A percentile compares a stretch with the other conserved stretches of the same genome.
These are phyloP conservation scores for Claviceps sorghi DNA, from an alignment of 2,329 filamentous ascomycete species.

Conservation along the genomic window DNA sequence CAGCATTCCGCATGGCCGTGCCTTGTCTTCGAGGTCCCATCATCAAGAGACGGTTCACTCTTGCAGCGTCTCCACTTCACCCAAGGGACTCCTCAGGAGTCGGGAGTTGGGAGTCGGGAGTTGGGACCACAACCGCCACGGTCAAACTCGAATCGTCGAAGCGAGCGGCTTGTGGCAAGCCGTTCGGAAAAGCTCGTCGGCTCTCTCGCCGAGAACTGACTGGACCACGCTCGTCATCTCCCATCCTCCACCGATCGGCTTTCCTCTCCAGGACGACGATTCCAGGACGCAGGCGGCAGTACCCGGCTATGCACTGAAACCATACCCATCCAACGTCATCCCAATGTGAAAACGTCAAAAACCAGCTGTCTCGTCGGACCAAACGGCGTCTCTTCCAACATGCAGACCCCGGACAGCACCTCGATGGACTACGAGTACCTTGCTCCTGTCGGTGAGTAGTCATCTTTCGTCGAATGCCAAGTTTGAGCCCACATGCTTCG, in stretches of 20 bases:
- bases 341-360: neutral
- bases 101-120: too few species aligned
- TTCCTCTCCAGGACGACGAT: constrained; percentile 10
- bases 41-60: too few species aligned
- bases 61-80: too few species aligned
- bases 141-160: too few species aligned
- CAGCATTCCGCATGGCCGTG: too few species aligned
- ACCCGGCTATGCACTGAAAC: neutral
- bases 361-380: neutral
- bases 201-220: too few species aligned
- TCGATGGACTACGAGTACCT: constrained; percentile 30
- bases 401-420: constrained; percentile 31
- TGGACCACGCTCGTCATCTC: neutral
- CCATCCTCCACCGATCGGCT: constrained; percentile 16
- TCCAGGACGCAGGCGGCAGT: neutral
- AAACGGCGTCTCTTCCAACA: constrained; percentile 11
- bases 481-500: constrained; percentile 27
- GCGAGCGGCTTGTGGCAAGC: too few species aligned
- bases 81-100: too few species aligned
- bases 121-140: too few species aligned
- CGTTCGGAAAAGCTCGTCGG: too few species aligned
- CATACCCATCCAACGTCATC: neutral
- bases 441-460: constrained; percentile 39
- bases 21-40: too few species aligned
- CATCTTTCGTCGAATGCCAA: neutral